Percentiles rank a stretch among this genome's conserved stretches.
Evolutionary conservation across 1,139 yeast genomes (phyloP).

Genomic region (Pichia sp.): DNA sequence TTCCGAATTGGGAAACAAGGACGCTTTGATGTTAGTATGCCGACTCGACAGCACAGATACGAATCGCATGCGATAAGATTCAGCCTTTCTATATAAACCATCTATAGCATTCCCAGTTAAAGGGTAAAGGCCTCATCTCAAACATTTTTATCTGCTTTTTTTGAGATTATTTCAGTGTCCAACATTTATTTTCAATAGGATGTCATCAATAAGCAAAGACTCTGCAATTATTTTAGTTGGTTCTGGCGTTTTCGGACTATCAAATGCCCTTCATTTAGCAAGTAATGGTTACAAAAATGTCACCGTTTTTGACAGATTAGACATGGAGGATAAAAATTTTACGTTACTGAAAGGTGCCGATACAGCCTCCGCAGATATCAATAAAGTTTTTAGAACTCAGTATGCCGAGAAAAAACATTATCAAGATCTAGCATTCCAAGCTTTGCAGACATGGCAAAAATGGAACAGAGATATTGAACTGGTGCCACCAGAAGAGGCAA

Average conservation of each 20-base stretch:
- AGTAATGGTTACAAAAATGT: conserved; percentile 29
- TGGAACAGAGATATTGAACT: conserved; percentile 32
- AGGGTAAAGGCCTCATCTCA: too few relatives aligned
- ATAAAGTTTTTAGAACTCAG: conserved; percentile 30
- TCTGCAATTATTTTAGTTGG: conserved; percentile 38
- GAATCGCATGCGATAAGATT: too few relatives aligned
- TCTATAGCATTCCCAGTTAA: too few relatives aligned
- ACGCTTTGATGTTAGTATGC: background rate
- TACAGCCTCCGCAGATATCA: conserved; percentile 40
- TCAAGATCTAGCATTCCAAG: conserved; percentile 37
- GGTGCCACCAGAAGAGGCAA: conserved; percentile 25
- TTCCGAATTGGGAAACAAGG: background rate
- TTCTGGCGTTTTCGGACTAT: conserved; percentile 45
- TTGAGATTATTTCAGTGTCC: too few relatives aligned
- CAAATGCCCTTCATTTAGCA: conserved; percentile 39
- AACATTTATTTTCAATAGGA: too few relatives aligned
- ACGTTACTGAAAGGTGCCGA: conserved; percentile 36
- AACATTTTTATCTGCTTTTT: too few relatives aligned
- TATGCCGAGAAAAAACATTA: conserved; percentile 38
- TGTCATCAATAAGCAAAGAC: conserved; percentile 20
- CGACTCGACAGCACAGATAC: too few relatives aligned
- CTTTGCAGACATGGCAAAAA: conserved; percentile 33
- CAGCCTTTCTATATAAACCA: too few relatives aligned
- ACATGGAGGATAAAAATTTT: conserved; percentile 30
- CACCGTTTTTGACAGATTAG: conserved; percentile 35